Evolutionary conservation across 2,329 filamentous ascomycete species (phyloP).

Genomic region (Grosmannia huntii): DNA sequence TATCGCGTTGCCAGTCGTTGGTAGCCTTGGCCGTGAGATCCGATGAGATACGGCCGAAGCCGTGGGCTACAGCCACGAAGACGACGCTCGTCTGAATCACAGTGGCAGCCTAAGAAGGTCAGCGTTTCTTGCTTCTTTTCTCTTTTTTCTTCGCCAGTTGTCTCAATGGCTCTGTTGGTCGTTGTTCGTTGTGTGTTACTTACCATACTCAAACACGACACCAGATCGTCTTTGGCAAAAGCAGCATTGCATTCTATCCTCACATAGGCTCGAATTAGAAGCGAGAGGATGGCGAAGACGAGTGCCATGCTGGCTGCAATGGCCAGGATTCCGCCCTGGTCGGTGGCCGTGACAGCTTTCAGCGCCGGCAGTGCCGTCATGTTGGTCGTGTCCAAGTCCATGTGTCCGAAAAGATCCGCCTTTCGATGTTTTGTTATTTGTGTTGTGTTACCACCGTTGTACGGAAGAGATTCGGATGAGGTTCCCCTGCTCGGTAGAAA

Average conservation of each 20-base stretch:
- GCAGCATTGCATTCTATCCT: conserved; percentile 18
- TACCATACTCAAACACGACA: conserved; percentile 19
- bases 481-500: neutral
- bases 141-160: too few relatives aligned
- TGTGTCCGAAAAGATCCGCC: too few relatives aligned
- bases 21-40: conserved; percentile 15
- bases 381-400: conserved; percentile 5
- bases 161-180: too few relatives aligned
- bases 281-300: conserved; percentile 23
- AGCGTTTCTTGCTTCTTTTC: neutral
- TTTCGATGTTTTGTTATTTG: too few relatives aligned
- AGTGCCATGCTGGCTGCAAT: conserved; percentile 25
- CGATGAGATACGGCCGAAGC: conserved; percentile 22
- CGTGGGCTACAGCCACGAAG: conserved; percentile 23
- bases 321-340: conserved; percentile 27
- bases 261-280: conserved; percentile 26
- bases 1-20: conserved; percentile 16
- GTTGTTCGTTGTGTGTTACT: neutral
- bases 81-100: conserved; percentile 23
- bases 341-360: conserved; percentile 20
- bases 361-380: conserved; percentile 18
- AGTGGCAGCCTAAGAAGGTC: conserved; percentile 17
- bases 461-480: neutral
- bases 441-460: neutral
- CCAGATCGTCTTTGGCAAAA: conserved; percentile 22